Evolutionary conservation across 768 basidiomycete genomes (phyloP), one percentile per base, ranked within the genome.

Genomic region (Imleria badia): DNA sequence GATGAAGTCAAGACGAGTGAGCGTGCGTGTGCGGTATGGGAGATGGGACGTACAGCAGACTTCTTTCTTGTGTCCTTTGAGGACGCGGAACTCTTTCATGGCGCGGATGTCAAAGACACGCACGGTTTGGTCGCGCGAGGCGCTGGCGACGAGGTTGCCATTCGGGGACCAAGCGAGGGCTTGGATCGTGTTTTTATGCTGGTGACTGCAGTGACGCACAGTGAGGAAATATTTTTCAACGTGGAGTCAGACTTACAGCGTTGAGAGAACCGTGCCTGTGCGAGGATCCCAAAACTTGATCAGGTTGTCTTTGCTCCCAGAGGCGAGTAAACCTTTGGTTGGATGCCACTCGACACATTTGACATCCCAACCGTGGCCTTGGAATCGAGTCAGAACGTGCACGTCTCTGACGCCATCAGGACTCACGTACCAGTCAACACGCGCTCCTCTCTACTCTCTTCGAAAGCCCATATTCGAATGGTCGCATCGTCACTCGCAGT

Each of bases 211-310:
- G 6, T 19, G n/a, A 6, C 23, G 45, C 11, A 23, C 9, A 41
- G 5, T 52, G 30, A 45, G 17, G 11, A 9, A 9, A 5, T 1
- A 6, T 10, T 34, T n/a, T n/a, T n/a, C 9, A 20, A 30, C 35
- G 8, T 29, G 26, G 15, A 52, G 6, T 47, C 1, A 19, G 33
- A 73, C 87, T 56, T 68, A 95, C 94, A 98, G 74, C 0, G 95
- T 97, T 6, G 93, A 92, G 8, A 99, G 80, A 11, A 87, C 85
- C 1, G 91, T 94, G 34, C 90, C 92, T 11, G 92, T 93, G 35
- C 97, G 81, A 20, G 97, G 97, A 70, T 99, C 97, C 97, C 97
- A 99, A 74, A 99, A 99, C 66, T 98, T 98, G 73, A 98, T 93
- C 62, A 93, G 83, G 71, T 98, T 97, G 73, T 99, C 97, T 73